phyloP scores from a whole-genome alignment of 1,284 basidiomycete genomes.

The Microbotryum intermedium region DNA sequence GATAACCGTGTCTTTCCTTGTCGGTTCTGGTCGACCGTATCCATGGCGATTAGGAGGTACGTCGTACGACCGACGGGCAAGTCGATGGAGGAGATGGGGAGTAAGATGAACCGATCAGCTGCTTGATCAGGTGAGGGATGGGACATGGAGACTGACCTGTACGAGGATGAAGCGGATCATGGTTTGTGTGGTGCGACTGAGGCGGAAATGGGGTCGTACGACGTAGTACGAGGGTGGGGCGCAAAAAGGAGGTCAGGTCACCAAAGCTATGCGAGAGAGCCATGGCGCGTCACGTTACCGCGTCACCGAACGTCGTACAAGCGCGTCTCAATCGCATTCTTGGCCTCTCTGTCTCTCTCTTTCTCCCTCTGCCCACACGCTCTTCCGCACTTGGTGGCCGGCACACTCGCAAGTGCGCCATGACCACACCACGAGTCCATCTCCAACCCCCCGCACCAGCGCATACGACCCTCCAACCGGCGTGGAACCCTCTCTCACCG shows the following conservation, averaged over 20 bases:
- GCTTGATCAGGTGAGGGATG: not conserved
- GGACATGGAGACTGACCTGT: slow-evolving; percentile 49
- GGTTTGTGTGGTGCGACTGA: not conserved
- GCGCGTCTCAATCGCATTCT: not conserved
- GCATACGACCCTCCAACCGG: too few species aligned
- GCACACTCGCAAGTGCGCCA: too few species aligned
- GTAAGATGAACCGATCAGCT: not conserved
- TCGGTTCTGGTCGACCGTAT: slow-evolving; percentile 57
- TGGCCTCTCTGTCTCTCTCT: too few species aligned
- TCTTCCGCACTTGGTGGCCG: too few species aligned
- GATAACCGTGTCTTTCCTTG: slow-evolving; percentile 95
- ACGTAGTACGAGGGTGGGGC: too few species aligned
- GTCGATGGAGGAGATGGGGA: not conserved
- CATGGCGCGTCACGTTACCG: too few species aligned
- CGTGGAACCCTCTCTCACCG: too few species aligned
- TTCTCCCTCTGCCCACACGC: too few species aligned
- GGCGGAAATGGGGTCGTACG: not conserved
- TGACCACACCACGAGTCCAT: too few species aligned
- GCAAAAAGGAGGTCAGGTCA: too few species aligned
- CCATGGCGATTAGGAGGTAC: not conserved
- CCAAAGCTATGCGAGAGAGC: too few species aligned
- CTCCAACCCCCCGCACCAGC: too few species aligned
- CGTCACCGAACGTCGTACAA: not conserved
- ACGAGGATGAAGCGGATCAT: slow-evolving; percentile 91
- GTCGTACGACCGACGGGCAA: not conserved